A percentile compares a stretch with the other conserved stretches of the same genome.
Conservation (phyloP, 2,329 filamentous ascomycete genomes). For the Arthrobotrys iridis region DNA sequence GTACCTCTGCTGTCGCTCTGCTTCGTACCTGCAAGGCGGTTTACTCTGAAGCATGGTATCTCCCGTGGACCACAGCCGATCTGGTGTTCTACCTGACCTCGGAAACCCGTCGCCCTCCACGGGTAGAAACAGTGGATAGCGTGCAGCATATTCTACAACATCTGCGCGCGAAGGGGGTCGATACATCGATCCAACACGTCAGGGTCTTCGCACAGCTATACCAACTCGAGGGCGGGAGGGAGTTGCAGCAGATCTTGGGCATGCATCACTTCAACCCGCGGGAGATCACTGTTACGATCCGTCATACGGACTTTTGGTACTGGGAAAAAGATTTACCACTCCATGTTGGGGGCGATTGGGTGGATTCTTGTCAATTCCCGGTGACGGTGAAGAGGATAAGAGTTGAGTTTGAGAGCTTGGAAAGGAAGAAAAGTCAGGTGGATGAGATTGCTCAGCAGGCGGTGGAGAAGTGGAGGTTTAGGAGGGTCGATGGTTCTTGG, state of each 20-base stretch:
- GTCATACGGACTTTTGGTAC: constrained; percentile 66
- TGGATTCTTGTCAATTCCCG: constrained; percentile 59
- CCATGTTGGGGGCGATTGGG: constrained; percentile 61
- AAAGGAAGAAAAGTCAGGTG: constrained; percentile 64
- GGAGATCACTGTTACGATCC: constrained; percentile 64
- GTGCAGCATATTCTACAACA: constrained; percentile 42
- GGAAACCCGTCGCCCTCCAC: constrained; percentile 59
- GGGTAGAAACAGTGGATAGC: constrained; percentile 55
- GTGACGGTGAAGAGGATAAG: constrained; percentile 61
- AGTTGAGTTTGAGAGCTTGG: constrained; percentile 66
- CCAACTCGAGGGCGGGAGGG: constrained; percentile 59
- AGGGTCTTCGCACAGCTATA: constrained; percentile 64
- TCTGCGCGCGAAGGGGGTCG: constrained; percentile 53
- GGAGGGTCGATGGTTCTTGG: background rate
- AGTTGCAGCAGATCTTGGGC: constrained; percentile 58
- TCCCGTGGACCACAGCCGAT: constrained; percentile 62
- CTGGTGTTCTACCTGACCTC: constrained; percentile 62
- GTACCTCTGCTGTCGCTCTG: constrained; percentile 61
- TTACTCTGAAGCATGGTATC: constrained; percentile 63
- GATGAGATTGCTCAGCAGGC: constrained; percentile 63
- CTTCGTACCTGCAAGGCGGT: constrained; percentile 63
- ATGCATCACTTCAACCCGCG: constrained; percentile 60
- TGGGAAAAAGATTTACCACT: constrained; percentile 63
- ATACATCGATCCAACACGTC: constrained; percentile 59
- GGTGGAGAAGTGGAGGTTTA: constrained; percentile 48